Percentiles rank a stretch among this genome's conserved stretches.
Evolutionary conservation across 1,139 yeast species (phyloP).

Genomic region (Pneumocystis murina): DNA sequence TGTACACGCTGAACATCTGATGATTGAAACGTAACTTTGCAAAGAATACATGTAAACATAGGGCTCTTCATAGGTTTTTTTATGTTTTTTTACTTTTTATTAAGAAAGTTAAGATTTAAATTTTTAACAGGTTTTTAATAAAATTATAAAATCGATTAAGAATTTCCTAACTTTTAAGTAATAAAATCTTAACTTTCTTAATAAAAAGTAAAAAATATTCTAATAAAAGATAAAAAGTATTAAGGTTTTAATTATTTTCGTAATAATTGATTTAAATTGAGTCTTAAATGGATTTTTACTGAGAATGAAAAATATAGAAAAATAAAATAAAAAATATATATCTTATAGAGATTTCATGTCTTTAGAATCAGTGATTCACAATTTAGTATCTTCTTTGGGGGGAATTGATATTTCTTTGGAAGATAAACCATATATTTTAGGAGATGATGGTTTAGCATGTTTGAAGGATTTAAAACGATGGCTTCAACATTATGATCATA

Average conservation of each 20-base stretch:
- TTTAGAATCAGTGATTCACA: conserved; percentile 11
- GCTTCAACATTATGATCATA: conserved; percentile 73
- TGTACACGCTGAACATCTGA: conserved; percentile 76
- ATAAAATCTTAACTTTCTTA: too few species aligned
- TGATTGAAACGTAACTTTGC: conserved; percentile 60
- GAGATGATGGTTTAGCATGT: conserved; percentile 85
- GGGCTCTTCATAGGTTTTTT: not conserved
- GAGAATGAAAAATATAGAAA: too few species aligned
- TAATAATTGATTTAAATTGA: too few species aligned
- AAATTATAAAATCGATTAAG: too few species aligned
- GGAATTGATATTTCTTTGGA: conserved; percentile 50
- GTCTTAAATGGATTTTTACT: too few species aligned
- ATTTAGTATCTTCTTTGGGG: conserved; percentile 60
- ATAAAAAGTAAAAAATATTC: too few species aligned
- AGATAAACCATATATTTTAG: conserved; percentile 54
- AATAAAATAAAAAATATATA: not conserved
- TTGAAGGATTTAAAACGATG: conserved; percentile 76
- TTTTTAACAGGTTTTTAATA: too few species aligned
- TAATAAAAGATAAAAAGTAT: too few species aligned
- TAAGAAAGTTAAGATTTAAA: too few species aligned
- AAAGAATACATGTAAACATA: conserved; percentile 62
- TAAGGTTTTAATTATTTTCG: too few species aligned
- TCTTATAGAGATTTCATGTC: not conserved
- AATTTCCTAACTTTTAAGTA: too few species aligned
- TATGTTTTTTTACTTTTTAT: not conserved